Percentiles rank a stretch among this genome's conserved stretches.
Evolutionary conservation across 2,329 filamentous ascomycete species (phyloP).

Genomic region (Cercospora zeae-maydis): DNA sequence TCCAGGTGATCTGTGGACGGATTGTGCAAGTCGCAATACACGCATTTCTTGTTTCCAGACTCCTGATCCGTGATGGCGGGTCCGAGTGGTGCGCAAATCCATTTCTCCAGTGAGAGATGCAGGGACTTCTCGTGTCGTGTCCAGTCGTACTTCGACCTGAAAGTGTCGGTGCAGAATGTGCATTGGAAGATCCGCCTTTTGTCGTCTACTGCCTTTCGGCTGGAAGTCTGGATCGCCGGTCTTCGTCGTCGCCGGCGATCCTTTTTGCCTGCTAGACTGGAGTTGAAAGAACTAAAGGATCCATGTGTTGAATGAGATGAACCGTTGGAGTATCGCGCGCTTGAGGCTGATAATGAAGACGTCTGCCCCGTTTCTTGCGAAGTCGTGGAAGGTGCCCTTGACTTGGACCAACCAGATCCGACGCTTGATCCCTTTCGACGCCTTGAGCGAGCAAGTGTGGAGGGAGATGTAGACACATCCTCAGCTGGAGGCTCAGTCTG

Average conservation of each 20-base stretch:
- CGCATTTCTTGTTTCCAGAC: conserved; percentile 56
- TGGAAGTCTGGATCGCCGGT: conserved; percentile 25
- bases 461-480: conserved; percentile 29
- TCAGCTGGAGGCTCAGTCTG: conserved; percentile 32
- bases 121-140: conserved; percentile 62
- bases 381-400: conserved; percentile 49
- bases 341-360: conserved; percentile 32
- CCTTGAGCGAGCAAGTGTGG: conserved; percentile 27
- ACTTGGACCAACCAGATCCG: conserved; percentile 49
- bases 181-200: conserved; percentile 53
- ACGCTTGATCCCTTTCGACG: conserved; percentile 50
- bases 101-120: conserved; percentile 64
- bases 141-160: conserved; percentile 58
- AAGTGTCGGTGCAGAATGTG: conserved; percentile 57
- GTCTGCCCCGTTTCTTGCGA: conserved; percentile 41
- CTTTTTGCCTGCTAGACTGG: conserved; percentile 53
- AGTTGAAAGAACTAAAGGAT: conserved; percentile 52
- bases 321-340: conserved; percentile 55
- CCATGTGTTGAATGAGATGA: conserved; percentile 54
- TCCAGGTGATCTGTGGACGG: conserved; percentile 56
- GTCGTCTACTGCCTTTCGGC: conserved; percentile 32
- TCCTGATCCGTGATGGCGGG: conserved; percentile 54
- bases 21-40: conserved; percentile 55
- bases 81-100: conserved; percentile 59
- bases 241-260: conserved; percentile 52